A percentile compares a stretch with the other conserved stretches of the same genome.
phyloP scores from a whole-genome alignment of 352 stramenopile genomes.

The Globisporangium viniferum region DNA sequence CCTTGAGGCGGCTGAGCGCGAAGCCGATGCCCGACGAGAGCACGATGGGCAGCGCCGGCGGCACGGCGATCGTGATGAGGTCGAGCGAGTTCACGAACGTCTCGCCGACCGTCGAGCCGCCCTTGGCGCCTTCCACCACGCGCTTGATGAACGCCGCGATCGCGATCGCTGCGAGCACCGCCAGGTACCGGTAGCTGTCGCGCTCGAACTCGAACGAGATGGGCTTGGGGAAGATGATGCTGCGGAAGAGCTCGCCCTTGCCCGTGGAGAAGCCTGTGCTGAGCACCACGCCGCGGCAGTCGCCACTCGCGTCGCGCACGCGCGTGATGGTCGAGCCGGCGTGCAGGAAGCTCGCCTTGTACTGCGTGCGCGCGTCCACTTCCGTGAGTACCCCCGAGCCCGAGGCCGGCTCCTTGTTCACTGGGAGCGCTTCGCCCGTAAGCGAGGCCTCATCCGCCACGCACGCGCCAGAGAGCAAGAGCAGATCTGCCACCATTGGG shows the following conservation, averaged over 20 bases:
- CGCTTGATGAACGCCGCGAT: constrained; percentile 29
- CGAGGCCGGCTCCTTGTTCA: constrained; percentile 50
- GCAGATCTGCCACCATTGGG: constrained; percentile 53
- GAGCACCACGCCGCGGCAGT: constrained; percentile 49
- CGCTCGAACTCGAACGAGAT: constrained; percentile 63
- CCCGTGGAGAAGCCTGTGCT: constrained; percentile 62
- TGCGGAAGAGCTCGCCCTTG: constrained; percentile 66
- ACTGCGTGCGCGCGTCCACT: constrained; percentile 24
- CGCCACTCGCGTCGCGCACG: constrained; percentile 9
- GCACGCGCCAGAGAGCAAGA: constrained; percentile 57
- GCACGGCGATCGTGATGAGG: constrained; percentile 54
- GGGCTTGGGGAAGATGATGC: constrained; percentile 52
- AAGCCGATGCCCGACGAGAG: constrained; percentile 53
- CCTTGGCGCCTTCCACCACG: constrained; percentile 27
- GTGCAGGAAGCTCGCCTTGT: constrained; percentile 53
- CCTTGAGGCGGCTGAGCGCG: constrained; percentile 39
- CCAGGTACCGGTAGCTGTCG: constrained; percentile 62
- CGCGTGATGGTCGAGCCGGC: constrained; percentile 39
- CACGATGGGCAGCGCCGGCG: constrained; percentile 50
- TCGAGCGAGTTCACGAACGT: constrained; percentile 35
- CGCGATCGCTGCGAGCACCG: constrained; percentile 24
- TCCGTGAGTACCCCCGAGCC: constrained; percentile 25
- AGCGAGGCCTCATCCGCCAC: constrained; percentile 68
- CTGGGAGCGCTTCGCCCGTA: constrained; percentile 68
- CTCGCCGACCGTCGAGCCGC: constrained; percentile 17